These are phyloP conservation scores for Neostapfia colusana DNA, from an alignment of 176 grass and related monocot genomes.

Conservation along the genomic window DNA sequence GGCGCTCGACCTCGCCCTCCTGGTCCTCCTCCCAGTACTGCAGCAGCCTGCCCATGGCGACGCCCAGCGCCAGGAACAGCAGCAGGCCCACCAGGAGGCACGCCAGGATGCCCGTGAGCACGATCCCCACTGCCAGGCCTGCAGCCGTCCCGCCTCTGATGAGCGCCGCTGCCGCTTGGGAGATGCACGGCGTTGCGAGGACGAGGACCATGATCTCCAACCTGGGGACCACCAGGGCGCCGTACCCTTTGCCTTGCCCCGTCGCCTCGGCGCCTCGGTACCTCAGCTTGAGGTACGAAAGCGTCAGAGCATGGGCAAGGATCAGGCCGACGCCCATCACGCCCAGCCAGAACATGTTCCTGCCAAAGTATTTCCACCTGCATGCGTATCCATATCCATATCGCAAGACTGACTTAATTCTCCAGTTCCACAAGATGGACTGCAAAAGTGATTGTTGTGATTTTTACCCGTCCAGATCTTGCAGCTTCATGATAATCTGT, in stretches of 20 bases:
- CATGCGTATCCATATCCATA: no score
- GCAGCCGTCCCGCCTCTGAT: conserved; percentile 60
- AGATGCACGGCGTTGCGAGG: conserved; percentile 69
- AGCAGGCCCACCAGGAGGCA: conserved; percentile 60
- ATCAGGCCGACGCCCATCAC: conserved; percentile 67
- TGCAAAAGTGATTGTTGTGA: no score
- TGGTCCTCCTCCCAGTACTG: conserved; percentile 81
- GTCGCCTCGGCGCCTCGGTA: conserved; percentile 6
- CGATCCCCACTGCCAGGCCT: conserved; percentile 56
- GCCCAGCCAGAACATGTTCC: conserved; percentile 89
- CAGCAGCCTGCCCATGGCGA: conserved; percentile 71
- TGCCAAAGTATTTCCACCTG: conserved; percentile 71
- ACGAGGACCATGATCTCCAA: conserved; percentile 71
- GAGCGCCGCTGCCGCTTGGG: conserved; percentile 62
- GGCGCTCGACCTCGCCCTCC: conserved; percentile 20
- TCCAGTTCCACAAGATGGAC: no score
- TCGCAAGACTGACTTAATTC: no score
- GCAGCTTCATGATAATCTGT: conserved; percentile 66
- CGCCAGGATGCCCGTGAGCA: conserved; percentile 47
- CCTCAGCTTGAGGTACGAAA: conserved; percentile 50
- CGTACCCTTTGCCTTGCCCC: conserved; percentile 36
- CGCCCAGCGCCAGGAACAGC: conserved; percentile 78
- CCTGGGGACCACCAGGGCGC: conserved; percentile 65
- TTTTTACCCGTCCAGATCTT: conserved; percentile 63
- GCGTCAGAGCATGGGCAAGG: conserved; percentile 50